These are phyloP conservation scores for Solanum chmielewskii DNA, from an alignment of 257 asterid genomes.

Conservation along the genomic window DNA sequence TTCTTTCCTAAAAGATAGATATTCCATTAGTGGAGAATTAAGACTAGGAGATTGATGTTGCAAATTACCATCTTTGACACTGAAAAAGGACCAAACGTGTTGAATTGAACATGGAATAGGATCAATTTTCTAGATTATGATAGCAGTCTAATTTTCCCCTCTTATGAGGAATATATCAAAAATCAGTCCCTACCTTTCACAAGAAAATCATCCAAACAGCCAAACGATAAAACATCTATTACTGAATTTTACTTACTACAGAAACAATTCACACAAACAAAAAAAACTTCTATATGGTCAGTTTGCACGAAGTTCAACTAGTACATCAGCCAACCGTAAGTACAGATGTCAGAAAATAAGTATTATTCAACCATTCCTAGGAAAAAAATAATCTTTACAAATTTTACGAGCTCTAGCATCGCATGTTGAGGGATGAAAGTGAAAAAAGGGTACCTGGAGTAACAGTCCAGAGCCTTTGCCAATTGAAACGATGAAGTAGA, in stretches of 20 bases:
- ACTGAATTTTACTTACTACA: not conserved
- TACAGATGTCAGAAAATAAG: not conserved
- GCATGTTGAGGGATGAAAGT: not conserved
- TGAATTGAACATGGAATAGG: not conserved
- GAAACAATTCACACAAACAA: not conserved
- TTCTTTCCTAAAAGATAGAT: constrained; percentile 38
- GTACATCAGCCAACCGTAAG: not conserved
- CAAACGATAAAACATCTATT: not conserved
- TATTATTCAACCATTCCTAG: not conserved
- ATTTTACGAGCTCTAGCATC: not conserved
- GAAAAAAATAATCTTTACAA: not conserved
- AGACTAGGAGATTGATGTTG: not conserved
- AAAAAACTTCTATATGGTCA: not conserved
- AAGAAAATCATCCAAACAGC: not conserved
- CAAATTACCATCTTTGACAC: not conserved
- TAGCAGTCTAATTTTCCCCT: not conserved
- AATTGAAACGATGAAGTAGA: constrained; percentile 92
- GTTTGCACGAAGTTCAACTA: not conserved
- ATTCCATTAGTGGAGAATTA: not conserved
- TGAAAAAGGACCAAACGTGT: not conserved
- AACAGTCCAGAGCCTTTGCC: constrained; percentile 96
- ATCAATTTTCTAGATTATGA: not conserved
- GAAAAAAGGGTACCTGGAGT: constrained; percentile 46
- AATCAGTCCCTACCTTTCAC: not conserved
- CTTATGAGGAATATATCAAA: not conserved